Base-by-base conservation (phyloP, 2,329 filamentous ascomycete genomes). In the Penicillium italicum region DNA sequence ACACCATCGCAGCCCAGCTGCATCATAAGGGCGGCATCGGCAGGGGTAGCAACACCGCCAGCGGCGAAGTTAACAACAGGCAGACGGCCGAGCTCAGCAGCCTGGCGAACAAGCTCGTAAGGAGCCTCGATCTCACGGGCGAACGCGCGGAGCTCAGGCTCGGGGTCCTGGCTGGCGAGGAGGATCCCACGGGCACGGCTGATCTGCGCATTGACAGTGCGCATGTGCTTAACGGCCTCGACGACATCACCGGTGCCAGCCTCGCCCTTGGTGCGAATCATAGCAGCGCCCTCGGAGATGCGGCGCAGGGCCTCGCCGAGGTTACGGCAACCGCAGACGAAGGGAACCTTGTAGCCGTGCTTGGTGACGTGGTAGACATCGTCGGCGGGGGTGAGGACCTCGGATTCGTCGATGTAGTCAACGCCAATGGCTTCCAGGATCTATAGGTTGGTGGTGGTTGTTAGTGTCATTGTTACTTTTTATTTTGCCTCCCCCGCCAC, bases 261-360 rank as follows among this genome's bases (percentile, higher is more conserved):
- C 79, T 99, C 94, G 62, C 94, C 94, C 82, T 97, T 99, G 62
- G 94, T 99, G 68, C 94, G 87, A 77, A 99, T 97, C 93, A 99
- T 97, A 69, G 93, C 93, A 10, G 94, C 94, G 61, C 94, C 94
- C 79, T 97, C 94, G 60, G 85, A 84, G 70, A 99, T 91, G 60
- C 94, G 84, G 60, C 94, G 84, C 53, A 99, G 84, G 16, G 94
- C 94, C 80, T 99, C 94, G 59, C 91, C 91, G 12, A 97, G 81
- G 80, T 96, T 92, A 60, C 93, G 84, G 82, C 94, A 97, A 53
- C 94, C 94, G 76, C 94, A 97, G 56, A 99, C 94, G 71, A 97
- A 99, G 50, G 94, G 94, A 20, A 88, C 86, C 70, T 82, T 84
- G 81, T 90, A 97, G 62, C 76, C 76, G 74, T 84, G 80, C 82